Base-by-base conservation (phyloP, 495 filamentous ascomycete species). In the Extremus antarcticus region DNA sequence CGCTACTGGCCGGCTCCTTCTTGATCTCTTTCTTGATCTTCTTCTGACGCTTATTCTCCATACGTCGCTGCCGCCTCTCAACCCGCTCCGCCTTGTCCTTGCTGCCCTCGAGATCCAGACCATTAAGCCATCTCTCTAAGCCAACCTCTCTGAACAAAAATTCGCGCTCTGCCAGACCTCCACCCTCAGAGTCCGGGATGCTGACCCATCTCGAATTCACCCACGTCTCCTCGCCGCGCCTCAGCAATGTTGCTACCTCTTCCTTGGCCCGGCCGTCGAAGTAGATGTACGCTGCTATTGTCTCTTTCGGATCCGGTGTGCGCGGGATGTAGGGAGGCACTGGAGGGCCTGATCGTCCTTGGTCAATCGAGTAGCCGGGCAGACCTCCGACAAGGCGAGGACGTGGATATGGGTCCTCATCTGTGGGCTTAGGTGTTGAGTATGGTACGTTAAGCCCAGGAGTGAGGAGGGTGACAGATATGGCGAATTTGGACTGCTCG, bases 201-300 rank as follows among this genome's bases (percentile, higher is more conserved):
- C 91, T 88, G 56, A 99, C 92, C 92, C 92, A 99, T 65, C 92
- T 76, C 10, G 90, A 95, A 61, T 95, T 96, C 22, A 99, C 94
- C 92, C 92, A 99, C 0, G 92, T 99, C 70, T 99, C 92, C 59
- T 96, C 92, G 41, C 94, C 94, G 19, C 90, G 82, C 52, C 92
- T 78, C 32, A 99, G 75, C 41, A 99, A 71, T 29, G 92, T 99
- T 53, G 92, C 92, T 16, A 97, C 94, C 68, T 99, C 92, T 63
- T 99, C 92, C 70, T 99, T 97, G 25, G 81, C 77, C 47, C 94
- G 76, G 13, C 92, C 92, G 68, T 99, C 92, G 64, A 99, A 99
- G 73, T 97, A 97, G 54, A 99, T 96, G 65, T 99, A 99, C 13
- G 92, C 92, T 17, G 92, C 92, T 51, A 99, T 88, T 1, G 94